Percentiles rank a stretch among this genome's conserved stretches.
These are phyloP conservation scores for Mucor saturninus DNA, from an alignment of 371 early-diverging fungal genomes.

Conservation along the genomic window DNA sequence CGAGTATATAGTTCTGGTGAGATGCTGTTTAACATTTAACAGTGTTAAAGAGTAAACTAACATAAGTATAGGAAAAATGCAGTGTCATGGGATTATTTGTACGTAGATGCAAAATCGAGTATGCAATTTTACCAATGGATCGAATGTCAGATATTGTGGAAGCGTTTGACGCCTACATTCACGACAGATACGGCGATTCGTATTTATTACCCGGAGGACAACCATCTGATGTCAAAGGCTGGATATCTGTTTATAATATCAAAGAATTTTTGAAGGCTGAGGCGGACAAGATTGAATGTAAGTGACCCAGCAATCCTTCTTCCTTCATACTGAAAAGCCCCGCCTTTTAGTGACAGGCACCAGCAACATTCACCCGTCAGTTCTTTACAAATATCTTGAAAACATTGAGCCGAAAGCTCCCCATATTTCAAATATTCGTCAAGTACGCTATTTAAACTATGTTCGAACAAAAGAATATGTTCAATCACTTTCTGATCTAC, in stretches of 20 bases:
- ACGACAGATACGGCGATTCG: slow-evolving; percentile 6
- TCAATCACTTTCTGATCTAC: slow-evolving; percentile 35
- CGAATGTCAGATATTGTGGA: slow-evolving; percentile 29
- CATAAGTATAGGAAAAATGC: slow-evolving; percentile 30
- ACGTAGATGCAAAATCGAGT: slow-evolving; percentile 43
- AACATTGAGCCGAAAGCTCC: slow-evolving; percentile 34
- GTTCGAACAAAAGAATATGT: slow-evolving; percentile 45
- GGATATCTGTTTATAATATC: slow-evolving; percentile 41
- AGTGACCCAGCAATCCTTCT: too few relatives aligned
- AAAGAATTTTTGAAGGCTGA: slow-evolving; percentile 34
- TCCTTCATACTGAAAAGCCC: background rate
- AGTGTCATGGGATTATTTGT: slow-evolving; percentile 49
- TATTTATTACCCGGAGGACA: background rate
- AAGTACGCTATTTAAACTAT: slow-evolving; percentile 45
- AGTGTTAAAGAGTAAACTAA: background rate
- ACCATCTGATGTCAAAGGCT: slow-evolving; percentile 4
- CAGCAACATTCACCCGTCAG: slow-evolving; percentile 31
- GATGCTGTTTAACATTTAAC: background rate
- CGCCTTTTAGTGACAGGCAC: slow-evolving; percentile 21
- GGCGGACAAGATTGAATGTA: slow-evolving; percentile 40
- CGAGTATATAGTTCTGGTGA: background rate
- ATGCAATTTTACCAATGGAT: slow-evolving; percentile 22
- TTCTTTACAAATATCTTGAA: slow-evolving; percentile 32
- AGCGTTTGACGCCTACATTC: slow-evolving; percentile 31
- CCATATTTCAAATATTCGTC: slow-evolving; percentile 30